Evolutionary conservation across 768 basidiomycete genomes (phyloP), one percentile per base, ranked within the genome.

Genomic region (Royoungia palumana): DNA sequence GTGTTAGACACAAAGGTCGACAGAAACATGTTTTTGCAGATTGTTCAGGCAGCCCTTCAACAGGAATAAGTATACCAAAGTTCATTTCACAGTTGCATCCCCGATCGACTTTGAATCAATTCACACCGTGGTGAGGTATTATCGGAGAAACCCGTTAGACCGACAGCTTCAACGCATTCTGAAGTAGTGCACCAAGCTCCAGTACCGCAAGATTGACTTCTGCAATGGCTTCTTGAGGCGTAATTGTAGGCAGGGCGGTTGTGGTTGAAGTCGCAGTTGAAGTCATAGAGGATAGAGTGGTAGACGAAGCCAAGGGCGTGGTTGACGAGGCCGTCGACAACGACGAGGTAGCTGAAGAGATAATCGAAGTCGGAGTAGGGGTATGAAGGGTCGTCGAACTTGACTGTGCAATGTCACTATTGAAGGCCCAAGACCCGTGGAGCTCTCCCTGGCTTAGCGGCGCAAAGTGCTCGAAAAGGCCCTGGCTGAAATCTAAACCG

Each of bases 401-500:
- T 38, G 64, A 47, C 2, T 52, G 42, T 7, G 60, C 25, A n/a
- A 53, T 50, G 7, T 47, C 60, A 17, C 48, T 62, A 16, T 67
- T 66, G 43, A 66, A 73, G 13, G 44, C 51, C 79, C 81, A 82
- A 4, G 56, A 51, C 2, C 74, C 73, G 21, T 62, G 47, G 19
- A 79, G 45, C 13, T 69, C 62, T 30, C 77, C 78, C 6, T 54
- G 45, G 14, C 37, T 43, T 12, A 62, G 40, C 19, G 64, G 51
- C 1, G 64, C 76, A 46, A 80, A 73, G 56, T 59, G 63, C 4
- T 60, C 5, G 56, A 80, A 80, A n/a, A 82, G 71, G 14, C 69
- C 70, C 2, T 61, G 54, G 7, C 73, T 75, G 17, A 80, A 55
- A 58, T 82, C 81, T 17, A 82, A 69, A 36, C 70, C 74, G 32